Evolutionary conservation across 108 stramenopile species (phyloP).

Genomic region (Stephanodiscus triporus): DNA sequence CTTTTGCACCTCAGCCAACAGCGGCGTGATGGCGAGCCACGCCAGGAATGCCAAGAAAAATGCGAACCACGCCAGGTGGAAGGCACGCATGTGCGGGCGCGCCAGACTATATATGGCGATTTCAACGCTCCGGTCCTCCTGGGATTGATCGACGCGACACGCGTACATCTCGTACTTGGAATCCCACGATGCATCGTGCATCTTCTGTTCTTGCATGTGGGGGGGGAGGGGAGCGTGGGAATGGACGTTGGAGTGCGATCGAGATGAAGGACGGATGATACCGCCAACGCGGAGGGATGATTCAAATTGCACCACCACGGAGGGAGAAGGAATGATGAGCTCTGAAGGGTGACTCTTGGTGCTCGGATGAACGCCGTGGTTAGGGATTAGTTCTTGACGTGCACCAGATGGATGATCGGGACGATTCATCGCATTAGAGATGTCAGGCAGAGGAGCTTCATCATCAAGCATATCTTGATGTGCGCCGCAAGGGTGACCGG

Average conservation of each 20-base stretch:
- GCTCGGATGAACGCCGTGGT: background rate
- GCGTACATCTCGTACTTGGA: conserved; percentile 67
- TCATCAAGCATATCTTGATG: background rate
- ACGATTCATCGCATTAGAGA: background rate
- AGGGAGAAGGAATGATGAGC: background rate
- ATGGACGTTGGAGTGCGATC: background rate
- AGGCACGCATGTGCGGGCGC: conserved; percentile 90
- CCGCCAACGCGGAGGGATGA: conserved; percentile 34
- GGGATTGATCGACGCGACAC: conserved; percentile 55
- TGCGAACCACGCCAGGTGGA: conserved; percentile 77
- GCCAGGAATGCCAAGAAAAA: conserved; percentile 70
- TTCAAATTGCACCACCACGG: conserved; percentile 7
- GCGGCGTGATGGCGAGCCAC: conserved; percentile 75
- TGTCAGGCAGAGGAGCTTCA: background rate
- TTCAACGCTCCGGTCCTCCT: conserved; percentile 62
- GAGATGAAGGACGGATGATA: conserved; percentile 8
- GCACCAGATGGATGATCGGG: background rate
- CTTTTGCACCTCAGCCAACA: conserved; percentile 63
- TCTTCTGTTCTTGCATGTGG: conserved; percentile 22
- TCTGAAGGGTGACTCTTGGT: background rate
- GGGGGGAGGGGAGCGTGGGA: background rate
- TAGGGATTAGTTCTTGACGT: background rate
- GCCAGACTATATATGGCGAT: conserved; percentile 45
- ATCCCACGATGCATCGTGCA: conserved; percentile 56
- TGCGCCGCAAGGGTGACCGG: background rate